Evolutionary conservation across 2,329 filamentous ascomycete genomes (phyloP).

Genomic region (Microdochium nivale): DNA sequence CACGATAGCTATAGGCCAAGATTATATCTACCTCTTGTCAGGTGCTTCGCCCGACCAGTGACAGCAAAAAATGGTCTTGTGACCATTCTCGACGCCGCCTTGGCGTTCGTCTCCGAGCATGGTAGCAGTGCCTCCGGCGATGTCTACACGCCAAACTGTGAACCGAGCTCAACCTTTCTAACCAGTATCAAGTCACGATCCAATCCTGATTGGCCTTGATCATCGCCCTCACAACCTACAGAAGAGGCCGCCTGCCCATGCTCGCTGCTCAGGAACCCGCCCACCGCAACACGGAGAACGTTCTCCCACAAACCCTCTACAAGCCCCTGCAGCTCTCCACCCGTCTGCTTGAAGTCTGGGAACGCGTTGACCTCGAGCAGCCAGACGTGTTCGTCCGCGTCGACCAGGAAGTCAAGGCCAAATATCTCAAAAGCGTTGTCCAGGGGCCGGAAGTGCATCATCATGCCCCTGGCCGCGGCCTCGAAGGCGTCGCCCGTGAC

Average conservation of each 20-base stretch:
- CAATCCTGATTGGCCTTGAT: constrained; percentile 14
- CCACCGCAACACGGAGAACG: constrained; percentile 59
- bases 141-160: background rate
- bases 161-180: constrained; percentile 12
- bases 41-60: no score
- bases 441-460: constrained; percentile 83
- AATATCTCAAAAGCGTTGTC: constrained; percentile 88
- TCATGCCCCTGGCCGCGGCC: constrained; percentile 75
- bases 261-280: constrained; percentile 52
- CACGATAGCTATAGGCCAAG: no score
- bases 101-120: no score
- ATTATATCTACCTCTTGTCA: no score
- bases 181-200: constrained; percentile 41
- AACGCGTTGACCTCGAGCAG: constrained; percentile 92
- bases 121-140: no score
- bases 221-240: constrained; percentile 11
- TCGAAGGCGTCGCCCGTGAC: constrained; percentile 75
- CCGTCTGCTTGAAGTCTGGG: constrained; percentile 92
- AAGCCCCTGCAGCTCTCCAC: constrained; percentile 60
- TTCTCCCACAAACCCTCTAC: constrained; percentile 71
- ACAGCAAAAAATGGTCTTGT: no score
- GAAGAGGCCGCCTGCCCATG: constrained; percentile 4
- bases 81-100: no score
- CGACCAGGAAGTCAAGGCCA: constrained; percentile 84
- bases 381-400: constrained; percentile 55